Evolutionary conservation across 768 basidiomycete species (phyloP).

Genomic region (Hirschioporus abietinus): DNA sequence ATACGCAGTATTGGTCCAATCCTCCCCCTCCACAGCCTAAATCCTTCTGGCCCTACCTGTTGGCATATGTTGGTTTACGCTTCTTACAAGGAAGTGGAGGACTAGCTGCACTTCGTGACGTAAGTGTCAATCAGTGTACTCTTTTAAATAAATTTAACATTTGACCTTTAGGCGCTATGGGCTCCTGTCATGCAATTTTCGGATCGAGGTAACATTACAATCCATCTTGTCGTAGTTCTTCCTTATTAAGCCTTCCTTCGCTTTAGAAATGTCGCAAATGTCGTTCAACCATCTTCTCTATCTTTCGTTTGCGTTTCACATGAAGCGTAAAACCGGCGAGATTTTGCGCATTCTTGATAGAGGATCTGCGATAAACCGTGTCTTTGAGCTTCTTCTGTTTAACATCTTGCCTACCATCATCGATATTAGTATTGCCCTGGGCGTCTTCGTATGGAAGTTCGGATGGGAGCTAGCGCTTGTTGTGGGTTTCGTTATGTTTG

Average conservation of each 20-base stretch:
- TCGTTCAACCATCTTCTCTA: constrained; percentile 86
- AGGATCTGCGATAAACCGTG: constrained; percentile 81
- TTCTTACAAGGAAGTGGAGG: constrained; percentile 78
- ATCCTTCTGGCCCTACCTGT: constrained; percentile 54
- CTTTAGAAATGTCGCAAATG: constrained; percentile 74
- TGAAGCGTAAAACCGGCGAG: constrained; percentile 79
- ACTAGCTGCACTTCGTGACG: constrained; percentile 60
- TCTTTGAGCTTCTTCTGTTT: constrained; percentile 79
- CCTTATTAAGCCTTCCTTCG: constrained; percentile 1
- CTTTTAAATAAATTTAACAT: constrained; percentile 4
- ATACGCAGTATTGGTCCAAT: constrained; percentile 28
- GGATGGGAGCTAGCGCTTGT: constrained; percentile 63
- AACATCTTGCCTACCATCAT: constrained; percentile 76
- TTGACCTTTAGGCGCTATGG: constrained; percentile 56
- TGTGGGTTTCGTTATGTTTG: constrained; percentile 66
- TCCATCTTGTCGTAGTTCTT: neutral
- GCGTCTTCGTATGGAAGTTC: constrained; percentile 58
- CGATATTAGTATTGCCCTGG: constrained; percentile 69
- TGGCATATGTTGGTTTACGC: constrained; percentile 61
- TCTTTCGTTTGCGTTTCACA: constrained; percentile 81
- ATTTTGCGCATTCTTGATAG: constrained; percentile 77
- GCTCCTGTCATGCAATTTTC: constrained; percentile 87
- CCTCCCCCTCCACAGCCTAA: constrained; percentile 34
- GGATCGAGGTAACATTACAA: constrained; percentile 46
- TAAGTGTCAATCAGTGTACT: constrained; percentile 20